Percentiles rank a stretch among this genome's conserved stretches.
These are phyloP conservation scores for Fusarium sp. DNA, from an alignment of 2,329 filamentous ascomycete genomes.

Conservation along the genomic window DNA sequence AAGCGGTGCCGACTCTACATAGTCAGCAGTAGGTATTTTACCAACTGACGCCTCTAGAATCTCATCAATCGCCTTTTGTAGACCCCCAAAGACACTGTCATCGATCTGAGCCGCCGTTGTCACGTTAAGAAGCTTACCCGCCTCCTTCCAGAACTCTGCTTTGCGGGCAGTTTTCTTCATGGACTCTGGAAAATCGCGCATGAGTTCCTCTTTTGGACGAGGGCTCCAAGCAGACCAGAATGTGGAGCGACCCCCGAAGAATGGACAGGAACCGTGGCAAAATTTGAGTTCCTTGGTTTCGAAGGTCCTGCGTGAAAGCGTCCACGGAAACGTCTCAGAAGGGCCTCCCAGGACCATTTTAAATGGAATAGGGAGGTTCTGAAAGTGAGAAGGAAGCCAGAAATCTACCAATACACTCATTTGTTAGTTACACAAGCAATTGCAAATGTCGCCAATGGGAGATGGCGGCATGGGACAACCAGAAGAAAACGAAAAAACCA, in stretches of 20 bases:
- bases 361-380: not conserved
- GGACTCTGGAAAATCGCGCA: not conserved
- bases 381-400: not conserved
- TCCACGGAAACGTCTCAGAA: not conserved
- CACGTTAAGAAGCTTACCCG: not conserved
- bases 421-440: not conserved
- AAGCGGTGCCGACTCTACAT: not conserved
- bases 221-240: not conserved
- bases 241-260: not conserved
- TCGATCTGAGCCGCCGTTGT: not conserved
- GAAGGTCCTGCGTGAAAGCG: not conserved
- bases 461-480: no score
- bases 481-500: no score
- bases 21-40: not conserved
- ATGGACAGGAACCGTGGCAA: not conserved
- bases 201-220: not conserved
- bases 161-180: not conserved
- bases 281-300: not conserved
- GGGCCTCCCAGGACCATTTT: not conserved
- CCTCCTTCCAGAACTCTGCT: not conserved
- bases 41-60: not conserved
- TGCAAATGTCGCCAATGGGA: no score
- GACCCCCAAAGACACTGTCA: not conserved
- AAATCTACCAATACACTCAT: not conserved
- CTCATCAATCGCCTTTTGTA: not conserved